Evolutionary conservation across 2,329 filamentous ascomycete species (phyloP).

Genomic region (Davidsoniella virescens): DNA sequence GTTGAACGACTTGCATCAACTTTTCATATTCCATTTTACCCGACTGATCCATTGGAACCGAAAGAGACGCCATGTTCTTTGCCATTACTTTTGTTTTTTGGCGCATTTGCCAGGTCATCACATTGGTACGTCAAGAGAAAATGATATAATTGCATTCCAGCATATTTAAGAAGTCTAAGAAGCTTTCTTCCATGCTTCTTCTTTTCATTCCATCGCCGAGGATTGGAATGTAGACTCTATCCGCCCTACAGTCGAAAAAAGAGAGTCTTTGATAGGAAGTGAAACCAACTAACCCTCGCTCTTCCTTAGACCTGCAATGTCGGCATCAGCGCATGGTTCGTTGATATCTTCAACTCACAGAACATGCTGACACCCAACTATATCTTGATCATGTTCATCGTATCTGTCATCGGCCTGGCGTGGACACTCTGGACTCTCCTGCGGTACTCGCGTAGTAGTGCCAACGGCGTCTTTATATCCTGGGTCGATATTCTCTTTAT

Average conservation of each 20-base stretch:
- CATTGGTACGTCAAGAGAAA: constrained; percentile 31
- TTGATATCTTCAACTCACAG: constrained; percentile 38
- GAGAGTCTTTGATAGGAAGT: not conserved
- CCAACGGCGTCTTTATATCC: constrained; percentile 44
- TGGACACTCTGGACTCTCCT: constrained; percentile 52
- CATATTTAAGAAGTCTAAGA: too few relatives aligned
- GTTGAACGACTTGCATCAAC: too few relatives aligned
- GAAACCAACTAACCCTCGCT: constrained; percentile 7
- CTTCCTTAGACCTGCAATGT: constrained; percentile 41
- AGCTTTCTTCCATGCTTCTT: not conserved
- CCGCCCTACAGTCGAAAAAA: not conserved
- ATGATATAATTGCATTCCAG: too few relatives aligned
- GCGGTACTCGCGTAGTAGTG: constrained; percentile 45
- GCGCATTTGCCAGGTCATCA: constrained; percentile 46
- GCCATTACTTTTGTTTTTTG: constrained; percentile 46
- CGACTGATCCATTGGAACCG: too few relatives aligned
- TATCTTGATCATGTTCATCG: constrained; percentile 52
- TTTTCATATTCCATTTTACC: too few relatives aligned
- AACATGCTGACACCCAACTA: constrained; percentile 45
- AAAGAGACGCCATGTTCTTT: constrained; percentile 37
- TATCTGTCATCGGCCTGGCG: constrained; percentile 43
- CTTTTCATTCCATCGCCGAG: not conserved
- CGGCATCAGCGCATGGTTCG: constrained; percentile 52
- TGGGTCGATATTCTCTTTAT: constrained; percentile 45
- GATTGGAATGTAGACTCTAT: too few relatives aligned